Conservation (phyloP, 2,329 filamentous ascomycete species). For the Claviceps humidiphila region DNA sequence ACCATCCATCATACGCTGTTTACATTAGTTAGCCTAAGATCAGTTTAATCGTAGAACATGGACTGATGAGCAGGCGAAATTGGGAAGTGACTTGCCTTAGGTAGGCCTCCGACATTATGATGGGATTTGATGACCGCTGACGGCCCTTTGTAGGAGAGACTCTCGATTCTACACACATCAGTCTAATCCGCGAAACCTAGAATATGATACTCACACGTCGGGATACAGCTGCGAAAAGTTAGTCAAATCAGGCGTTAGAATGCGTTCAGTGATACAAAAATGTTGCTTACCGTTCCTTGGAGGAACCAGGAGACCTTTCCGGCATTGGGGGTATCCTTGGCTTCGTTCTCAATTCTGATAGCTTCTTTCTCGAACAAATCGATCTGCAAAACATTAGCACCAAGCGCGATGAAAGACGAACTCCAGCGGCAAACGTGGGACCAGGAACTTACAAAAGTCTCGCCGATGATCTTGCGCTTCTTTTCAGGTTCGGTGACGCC, state of each 20-base stretch:
- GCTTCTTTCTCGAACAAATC: conserved; percentile 71
- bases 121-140: conserved; percentile 38
- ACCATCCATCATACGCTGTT: conserved; percentile 34
- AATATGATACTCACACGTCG: neutral
- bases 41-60: neutral
- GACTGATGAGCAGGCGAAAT: neutral
- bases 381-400: conserved; percentile 48
- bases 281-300: conserved; percentile 64
- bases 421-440: neutral
- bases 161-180: conserved; percentile 29
- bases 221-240: neutral
- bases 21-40: neutral
- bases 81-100: conserved; percentile 39
- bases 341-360: conserved; percentile 51
- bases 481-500: conserved; percentile 67
- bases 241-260: neutral
- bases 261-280: neutral
- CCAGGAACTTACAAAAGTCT: conserved; percentile 1
- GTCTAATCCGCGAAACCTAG: neutral
- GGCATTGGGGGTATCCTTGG: conserved; percentile 50
- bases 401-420: too few relatives aligned
- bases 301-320: conserved; percentile 76
- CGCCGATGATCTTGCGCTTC: conserved; percentile 82
- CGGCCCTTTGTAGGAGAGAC: conserved; percentile 33
- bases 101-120: conserved; percentile 56